Evolutionary conservation across 1,284 basidiomycete genomes (phyloP).

Genomic region (Apiotrichum laibachii): DNA sequence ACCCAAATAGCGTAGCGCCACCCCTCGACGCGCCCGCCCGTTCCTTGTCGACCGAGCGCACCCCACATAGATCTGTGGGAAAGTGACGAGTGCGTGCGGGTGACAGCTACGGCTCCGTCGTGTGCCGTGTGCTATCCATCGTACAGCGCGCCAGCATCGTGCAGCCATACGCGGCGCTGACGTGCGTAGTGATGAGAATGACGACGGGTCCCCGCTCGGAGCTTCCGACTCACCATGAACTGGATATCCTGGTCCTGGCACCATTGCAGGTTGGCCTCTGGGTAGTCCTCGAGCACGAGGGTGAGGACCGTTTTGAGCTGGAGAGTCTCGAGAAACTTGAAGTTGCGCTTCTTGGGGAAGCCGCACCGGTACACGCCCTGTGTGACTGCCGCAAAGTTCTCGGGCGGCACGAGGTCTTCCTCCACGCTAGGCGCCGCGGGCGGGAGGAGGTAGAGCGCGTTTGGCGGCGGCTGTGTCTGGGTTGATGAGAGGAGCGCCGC

Average conservation of each 20-base stretch:
- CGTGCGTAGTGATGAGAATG: too few relatives aligned
- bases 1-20: too few relatives aligned
- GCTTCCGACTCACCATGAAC: constrained; percentile 39
- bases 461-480: constrained; percentile 17
- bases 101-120: too few relatives aligned
- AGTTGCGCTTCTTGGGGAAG: constrained; percentile 58
- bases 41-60: neutral
- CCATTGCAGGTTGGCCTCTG: constrained; percentile 55
- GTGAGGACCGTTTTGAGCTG: constrained; percentile 57
- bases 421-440: constrained; percentile 41
- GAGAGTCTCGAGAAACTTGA: constrained; percentile 56
- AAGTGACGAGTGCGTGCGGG: too few relatives aligned
- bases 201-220: neutral
- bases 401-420: constrained; percentile 48
- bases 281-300: constrained; percentile 58
- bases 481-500: neutral
- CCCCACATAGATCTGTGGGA: too few relatives aligned
- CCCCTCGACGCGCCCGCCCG: too few relatives aligned
- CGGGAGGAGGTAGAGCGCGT: constrained; percentile 47
- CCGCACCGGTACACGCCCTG: constrained; percentile 55
- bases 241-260: constrained; percentile 48
- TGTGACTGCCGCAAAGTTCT: constrained; percentile 50
- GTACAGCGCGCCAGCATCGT: too few relatives aligned
- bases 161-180: too few relatives aligned
- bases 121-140: too few relatives aligned